Evolutionary conservation across 345 rosid species (phyloP), one percentile per base, ranked within the genome.

Genomic region (Salix brachista): DNA sequence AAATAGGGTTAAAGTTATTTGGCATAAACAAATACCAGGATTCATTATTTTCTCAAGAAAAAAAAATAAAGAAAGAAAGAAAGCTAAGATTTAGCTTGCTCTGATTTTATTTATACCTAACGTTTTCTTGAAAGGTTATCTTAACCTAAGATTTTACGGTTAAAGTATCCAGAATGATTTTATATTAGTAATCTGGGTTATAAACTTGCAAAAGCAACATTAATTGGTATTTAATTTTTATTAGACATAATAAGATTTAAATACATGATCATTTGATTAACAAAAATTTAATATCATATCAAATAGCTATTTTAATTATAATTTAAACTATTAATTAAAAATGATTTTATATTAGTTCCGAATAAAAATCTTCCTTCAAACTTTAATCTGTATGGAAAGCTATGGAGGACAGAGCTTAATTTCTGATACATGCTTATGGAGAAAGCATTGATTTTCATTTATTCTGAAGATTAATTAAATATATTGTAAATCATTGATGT

Each of bases 121-220:
- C 9, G 34, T 3, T 71, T 44, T 37, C 73, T 28, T 67, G 75
- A 72, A 75, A 52, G 61, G 36, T 76, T 67, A 72, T 65, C 34
- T 32, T 32, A 32, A 32, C 34, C 34, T 32, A 3, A 32, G 4
- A 3, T 32, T 32, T 32, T 32, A 32, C 4, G 4, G 34, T 32
- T 32, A 32, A 32, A 32, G 34, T 32, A 32, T 32, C 4, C 4
- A 28, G 30, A 28, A 28, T 28, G 2, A 28, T 28, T 28, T 28
- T 2, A 28, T 28, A 28, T 2, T 1, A 1, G 30, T 28, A 28
- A 28, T 32, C 34, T 32, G 34, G 34, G 34, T 32, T 32, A 32
- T 32, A 32, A 32, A 32, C 34, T 32, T 32, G 34, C 34, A 32
- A 3, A 32, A 32, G 4, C 34, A 32, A 32, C 32, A 2, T 30